A percentile compares a stretch with the other conserved stretches of the same genome.
Evolutionary conservation across 352 stramenopile genomes (phyloP).

Genomic region (Globisporangium cylindrosporum): DNA sequence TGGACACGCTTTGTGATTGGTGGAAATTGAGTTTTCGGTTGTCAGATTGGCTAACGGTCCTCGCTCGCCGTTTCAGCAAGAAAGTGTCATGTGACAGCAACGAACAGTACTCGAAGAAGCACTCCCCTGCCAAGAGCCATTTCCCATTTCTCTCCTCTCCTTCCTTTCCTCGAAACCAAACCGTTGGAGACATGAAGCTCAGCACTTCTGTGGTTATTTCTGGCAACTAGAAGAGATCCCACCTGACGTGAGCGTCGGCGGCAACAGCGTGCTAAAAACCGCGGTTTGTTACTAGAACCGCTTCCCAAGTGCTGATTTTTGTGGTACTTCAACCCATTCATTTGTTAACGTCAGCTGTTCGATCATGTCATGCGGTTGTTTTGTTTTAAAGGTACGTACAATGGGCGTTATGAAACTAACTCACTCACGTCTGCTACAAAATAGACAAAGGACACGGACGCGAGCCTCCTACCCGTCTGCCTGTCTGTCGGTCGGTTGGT

Average conservation of each 20-base stretch:
- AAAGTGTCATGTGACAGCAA: background rate
- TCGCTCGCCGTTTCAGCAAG: background rate
- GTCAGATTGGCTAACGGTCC: background rate
- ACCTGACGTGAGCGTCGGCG: no score
- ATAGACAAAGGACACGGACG: constrained; percentile 14
- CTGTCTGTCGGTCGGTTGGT: background rate
- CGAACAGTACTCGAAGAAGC: background rate
- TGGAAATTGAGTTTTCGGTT: background rate
- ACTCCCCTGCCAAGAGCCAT: no score
- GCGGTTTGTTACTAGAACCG: no score
- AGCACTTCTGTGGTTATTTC: no score
- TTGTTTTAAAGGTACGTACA: constrained; percentile 6
- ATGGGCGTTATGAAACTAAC: constrained; percentile 9
- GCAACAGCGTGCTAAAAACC: background rate
- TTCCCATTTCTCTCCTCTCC: background rate
- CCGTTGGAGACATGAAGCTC: no score
- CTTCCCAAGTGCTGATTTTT: background rate
- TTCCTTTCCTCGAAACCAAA: background rate
- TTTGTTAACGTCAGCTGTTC: background rate
- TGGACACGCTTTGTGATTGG: background rate
- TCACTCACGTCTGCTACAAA: constrained; percentile 15
- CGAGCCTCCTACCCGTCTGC: background rate
- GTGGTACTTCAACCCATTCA: background rate
- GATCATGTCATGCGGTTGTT: background rate
- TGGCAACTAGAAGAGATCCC: no score